phyloP scores from a whole-genome alignment of 345 rosid species.

The Hevea brasiliensis region DNA sequence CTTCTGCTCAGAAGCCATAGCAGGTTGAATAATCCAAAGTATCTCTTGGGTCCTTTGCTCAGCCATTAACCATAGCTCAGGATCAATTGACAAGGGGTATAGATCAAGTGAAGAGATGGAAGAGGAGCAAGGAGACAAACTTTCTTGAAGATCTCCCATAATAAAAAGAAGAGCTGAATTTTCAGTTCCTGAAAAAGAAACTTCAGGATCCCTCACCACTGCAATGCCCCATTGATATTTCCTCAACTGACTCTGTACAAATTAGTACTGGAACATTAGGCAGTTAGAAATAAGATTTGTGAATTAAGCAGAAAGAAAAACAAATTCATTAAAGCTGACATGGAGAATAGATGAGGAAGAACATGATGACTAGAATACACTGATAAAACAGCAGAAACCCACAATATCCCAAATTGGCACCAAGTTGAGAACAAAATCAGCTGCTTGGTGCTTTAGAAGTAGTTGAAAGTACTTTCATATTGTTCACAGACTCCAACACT shows the following conservation, averaged over 20 bases:
- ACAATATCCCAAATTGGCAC: constrained; percentile 15
- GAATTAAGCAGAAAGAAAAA: background rate
- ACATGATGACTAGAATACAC: background rate
- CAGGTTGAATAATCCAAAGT: constrained; percentile 61
- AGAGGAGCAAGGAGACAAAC: constrained; percentile 44
- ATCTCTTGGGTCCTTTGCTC: constrained; percentile 79
- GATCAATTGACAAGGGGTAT: constrained; percentile 44
- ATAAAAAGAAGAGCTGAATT: constrained; percentile 23
- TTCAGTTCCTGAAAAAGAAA: constrained; percentile 28
- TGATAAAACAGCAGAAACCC: constrained; percentile 11
- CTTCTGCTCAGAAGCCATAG: constrained; percentile 57
- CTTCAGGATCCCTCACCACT: constrained; percentile 16
- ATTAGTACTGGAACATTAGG: constrained; percentile 8
- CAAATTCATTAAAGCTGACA: background rate
- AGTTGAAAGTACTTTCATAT: constrained; percentile 15
- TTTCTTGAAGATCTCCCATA: constrained; percentile 62
- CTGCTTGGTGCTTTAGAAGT: constrained; percentile 9
- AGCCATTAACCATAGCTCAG: constrained; percentile 65
- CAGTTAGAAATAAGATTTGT: constrained; percentile 13
- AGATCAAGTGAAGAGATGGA: constrained; percentile 29
- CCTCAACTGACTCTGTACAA: constrained; percentile 1
- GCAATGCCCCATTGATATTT: constrained; percentile 22
- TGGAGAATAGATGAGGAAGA: constrained; percentile 3
- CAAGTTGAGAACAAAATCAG: constrained; percentile 17
- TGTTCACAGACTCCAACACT: constrained; percentile 8